These are phyloP conservation scores for Pelargonium cotyledonis DNA, from an alignment of 441 rosid genomes.

Conservation along the genomic window DNA sequence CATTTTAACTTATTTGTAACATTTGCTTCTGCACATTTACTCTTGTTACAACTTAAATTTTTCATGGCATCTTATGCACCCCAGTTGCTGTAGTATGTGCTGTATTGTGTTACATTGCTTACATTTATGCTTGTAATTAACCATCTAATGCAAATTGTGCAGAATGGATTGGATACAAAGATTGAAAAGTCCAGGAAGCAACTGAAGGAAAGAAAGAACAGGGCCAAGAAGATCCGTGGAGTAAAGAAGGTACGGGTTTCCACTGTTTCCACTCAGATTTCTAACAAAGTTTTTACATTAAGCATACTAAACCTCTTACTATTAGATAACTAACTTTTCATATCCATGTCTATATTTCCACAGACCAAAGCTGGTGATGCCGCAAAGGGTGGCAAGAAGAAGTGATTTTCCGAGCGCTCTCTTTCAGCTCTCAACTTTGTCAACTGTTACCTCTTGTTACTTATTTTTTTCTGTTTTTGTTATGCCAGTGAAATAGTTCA, in stretches of 20 bases:
- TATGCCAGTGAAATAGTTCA: background rate
- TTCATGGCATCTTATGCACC: too few species aligned
- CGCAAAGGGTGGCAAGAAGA: conserved; percentile 67
- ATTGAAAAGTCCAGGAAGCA: conserved; percentile 2
- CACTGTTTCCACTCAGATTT: background rate
- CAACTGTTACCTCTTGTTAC: background rate
- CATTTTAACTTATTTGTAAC: too few species aligned
- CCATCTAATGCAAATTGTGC: background rate
- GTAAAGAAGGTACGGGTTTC: conserved; percentile 14
- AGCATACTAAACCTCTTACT: background rate
- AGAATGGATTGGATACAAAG: conserved; percentile 4
- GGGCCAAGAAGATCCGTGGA: conserved; percentile 3
- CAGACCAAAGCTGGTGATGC: conserved; percentile 86
- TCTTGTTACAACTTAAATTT: too few species aligned
- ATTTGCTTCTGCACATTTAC: too few species aligned
- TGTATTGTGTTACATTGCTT: background rate
- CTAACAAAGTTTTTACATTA: background rate
- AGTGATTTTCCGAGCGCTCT: conserved; percentile 23
- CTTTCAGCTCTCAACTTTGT: background rate
- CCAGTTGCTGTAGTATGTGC: too few species aligned
- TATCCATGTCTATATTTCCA: conserved; percentile 6
- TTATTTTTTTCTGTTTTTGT: background rate
- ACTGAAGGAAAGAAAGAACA: conserved; percentile 4
- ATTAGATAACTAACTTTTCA: background rate
- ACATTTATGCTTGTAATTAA: background rate